Percentiles rank a stretch among this genome's conserved stretches.
Conservation (phyloP, 495 filamentous ascomycete genomes). For the Chaetomidium leptoderma region DNA sequence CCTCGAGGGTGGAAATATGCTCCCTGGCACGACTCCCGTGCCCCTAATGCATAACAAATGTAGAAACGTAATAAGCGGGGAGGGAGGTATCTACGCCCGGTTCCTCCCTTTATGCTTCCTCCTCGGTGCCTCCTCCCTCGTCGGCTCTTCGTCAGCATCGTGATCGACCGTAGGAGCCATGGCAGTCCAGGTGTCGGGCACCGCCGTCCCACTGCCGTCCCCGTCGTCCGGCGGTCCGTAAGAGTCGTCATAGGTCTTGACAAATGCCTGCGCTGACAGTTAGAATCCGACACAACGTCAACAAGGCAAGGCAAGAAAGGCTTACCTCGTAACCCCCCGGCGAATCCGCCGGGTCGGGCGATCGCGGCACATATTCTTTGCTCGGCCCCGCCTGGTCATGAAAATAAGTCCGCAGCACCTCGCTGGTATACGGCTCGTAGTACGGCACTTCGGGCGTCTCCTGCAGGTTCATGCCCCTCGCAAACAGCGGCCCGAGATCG, state of each 20-base stretch:
- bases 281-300: background rate
- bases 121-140: background rate
- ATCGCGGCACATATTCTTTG: constrained; percentile 13
- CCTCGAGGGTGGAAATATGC: too few relatives aligned
- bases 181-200: constrained; percentile 20
- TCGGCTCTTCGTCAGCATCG: background rate
- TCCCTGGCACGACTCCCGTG: too few relatives aligned
- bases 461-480: constrained; percentile 11
- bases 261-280: constrained; percentile 14
- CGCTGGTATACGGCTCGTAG: constrained; percentile 26
- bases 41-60: background rate
- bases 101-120: constrained; percentile 5
- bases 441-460: constrained; percentile 23
- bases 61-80: background rate
- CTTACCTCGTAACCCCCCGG: constrained; percentile 20
- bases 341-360: background rate
- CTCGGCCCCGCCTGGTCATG: constrained; percentile 10
- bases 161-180: background rate
- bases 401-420: background rate
- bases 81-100: background rate
- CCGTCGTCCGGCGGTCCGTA: constrained; percentile 15
- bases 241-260: constrained; percentile 10
- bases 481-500: constrained; percentile 12
- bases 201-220: constrained; percentile 15
- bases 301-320: background rate